Conservation (phyloP, 2,329 filamentous ascomycete species). For the Furcasterigmium furcatum region DNA sequence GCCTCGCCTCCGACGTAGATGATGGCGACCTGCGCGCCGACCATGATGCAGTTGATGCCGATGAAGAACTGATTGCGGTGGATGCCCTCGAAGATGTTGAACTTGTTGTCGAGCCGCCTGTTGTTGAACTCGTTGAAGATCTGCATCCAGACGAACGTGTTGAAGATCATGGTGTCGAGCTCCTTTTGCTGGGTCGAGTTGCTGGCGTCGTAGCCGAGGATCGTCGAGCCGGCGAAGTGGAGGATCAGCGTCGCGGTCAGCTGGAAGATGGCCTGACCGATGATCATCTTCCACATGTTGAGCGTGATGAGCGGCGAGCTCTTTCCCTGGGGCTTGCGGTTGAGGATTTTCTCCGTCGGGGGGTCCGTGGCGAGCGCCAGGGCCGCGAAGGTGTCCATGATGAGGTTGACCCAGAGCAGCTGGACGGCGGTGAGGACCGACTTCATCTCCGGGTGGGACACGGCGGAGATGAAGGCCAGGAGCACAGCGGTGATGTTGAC, state of each 20-base stretch:
- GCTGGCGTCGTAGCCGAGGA: slow-evolving; percentile 46
- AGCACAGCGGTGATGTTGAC: slow-evolving; percentile 68
- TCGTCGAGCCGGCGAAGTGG: slow-evolving; percentile 56
- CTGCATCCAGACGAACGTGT: slow-evolving; percentile 70
- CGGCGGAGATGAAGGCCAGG: slow-evolving; percentile 62
- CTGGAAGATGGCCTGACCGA: slow-evolving; percentile 59
- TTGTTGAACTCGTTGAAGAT: slow-evolving; percentile 70
- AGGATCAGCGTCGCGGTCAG: slow-evolving; percentile 55
- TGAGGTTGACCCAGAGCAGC: slow-evolving; percentile 66
- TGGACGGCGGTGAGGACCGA: slow-evolving; percentile 65
- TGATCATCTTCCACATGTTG: slow-evolving; percentile 67
- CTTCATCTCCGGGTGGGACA: slow-evolving; percentile 49
- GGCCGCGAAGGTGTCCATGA: slow-evolving; percentile 68
- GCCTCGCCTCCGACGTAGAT: slow-evolving; percentile 54
- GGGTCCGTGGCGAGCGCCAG: slow-evolving; percentile 63
- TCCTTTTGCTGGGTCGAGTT: slow-evolving; percentile 35
- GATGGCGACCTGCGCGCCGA: slow-evolving; percentile 54
- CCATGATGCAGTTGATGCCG: slow-evolving; percentile 52
- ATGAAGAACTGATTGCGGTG: slow-evolving; percentile 56
- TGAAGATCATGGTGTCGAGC: slow-evolving; percentile 63
- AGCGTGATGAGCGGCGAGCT: slow-evolving; percentile 69
- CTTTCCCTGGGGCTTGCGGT: slow-evolving; percentile 55
- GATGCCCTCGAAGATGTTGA: slow-evolving; percentile 59
- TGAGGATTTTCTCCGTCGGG: slow-evolving; percentile 52
- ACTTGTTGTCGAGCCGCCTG: slow-evolving; percentile 58